Conservation (phyloP, 345 rosid species). For the Odontarrhena argentea region DNA sequence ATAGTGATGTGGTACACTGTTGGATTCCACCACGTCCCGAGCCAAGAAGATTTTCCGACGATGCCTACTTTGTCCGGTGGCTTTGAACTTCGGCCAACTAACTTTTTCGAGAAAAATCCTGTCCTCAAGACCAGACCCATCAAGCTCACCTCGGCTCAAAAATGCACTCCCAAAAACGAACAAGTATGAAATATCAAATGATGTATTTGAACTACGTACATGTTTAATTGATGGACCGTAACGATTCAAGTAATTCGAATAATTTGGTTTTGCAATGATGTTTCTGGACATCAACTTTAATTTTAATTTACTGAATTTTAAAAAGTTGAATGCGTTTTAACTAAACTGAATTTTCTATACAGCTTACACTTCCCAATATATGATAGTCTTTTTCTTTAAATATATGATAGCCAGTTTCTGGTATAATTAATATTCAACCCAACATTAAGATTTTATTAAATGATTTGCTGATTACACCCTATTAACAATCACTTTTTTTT, state of each 20-base stretch:
- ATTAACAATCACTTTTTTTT: too few species aligned
- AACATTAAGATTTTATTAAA: too few species aligned
- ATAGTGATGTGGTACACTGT: constrained; percentile 58
- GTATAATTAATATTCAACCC: too few species aligned
- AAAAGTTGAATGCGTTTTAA: too few species aligned
- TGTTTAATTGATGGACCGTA: background rate
- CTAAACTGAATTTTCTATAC: too few species aligned
- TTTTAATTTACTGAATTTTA: too few species aligned
- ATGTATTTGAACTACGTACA: constrained; percentile 1
- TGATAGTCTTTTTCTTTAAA: too few species aligned
- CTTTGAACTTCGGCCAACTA: constrained; percentile 56
- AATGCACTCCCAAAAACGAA: constrained; percentile 27
- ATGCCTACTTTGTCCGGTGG: constrained; percentile 56
- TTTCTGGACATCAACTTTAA: too few species aligned
- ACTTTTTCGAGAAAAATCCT: constrained; percentile 58
- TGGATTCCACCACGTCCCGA: constrained; percentile 58
- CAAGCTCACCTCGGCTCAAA: constrained; percentile 15
- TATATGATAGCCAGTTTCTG: too few species aligned
- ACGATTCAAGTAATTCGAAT: constrained; percentile 8
- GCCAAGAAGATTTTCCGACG: constrained; percentile 61
- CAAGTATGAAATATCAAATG: constrained; percentile 6
- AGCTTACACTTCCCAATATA: too few species aligned
- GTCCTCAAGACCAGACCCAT: constrained; percentile 50
- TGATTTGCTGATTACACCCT: too few species aligned
- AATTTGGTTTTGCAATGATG: background rate